These are phyloP conservation scores for Penicillium antarcticum DNA, from an alignment of 495 filamentous ascomycete species.

Conservation along the genomic window DNA sequence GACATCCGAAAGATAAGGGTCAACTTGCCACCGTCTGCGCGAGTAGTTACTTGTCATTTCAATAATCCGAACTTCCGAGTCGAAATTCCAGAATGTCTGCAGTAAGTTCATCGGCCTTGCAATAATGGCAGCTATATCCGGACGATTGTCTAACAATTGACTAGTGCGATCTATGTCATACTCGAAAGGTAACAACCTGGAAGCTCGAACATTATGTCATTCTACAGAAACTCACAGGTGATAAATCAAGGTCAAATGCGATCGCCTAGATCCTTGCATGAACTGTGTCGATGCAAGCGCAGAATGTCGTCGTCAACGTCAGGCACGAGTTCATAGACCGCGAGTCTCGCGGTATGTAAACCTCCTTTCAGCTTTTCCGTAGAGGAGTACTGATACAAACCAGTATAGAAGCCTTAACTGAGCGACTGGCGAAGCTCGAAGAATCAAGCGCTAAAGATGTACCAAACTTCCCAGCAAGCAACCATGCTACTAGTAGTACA, in stretches of 20 bases:
- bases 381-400: neutral
- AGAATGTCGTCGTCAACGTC: constrained; percentile 22
- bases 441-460: constrained; percentile 5
- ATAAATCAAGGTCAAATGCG: constrained; percentile 25
- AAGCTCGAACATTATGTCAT: neutral
- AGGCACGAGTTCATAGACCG: constrained; percentile 22
- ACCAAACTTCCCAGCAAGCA: constrained; percentile 2
- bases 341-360: constrained; percentile 19
- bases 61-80: neutral
- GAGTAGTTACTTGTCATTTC: neutral
- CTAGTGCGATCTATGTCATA: constrained; percentile 29
- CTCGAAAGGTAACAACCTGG: constrained; percentile 19
- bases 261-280: constrained; percentile 26
- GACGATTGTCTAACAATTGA: neutral
- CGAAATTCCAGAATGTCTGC: constrained; percentile 10
- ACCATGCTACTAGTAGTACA: neutral
- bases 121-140: neutral
- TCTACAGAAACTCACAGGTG: neutral
- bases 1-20: neutral
- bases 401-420: constrained; percentile 20
- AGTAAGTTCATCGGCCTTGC: constrained; percentile 6
- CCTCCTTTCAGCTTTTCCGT: neutral
- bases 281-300: constrained; percentile 23
- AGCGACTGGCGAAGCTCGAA: constrained; percentile 21
- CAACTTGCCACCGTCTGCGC: neutral